Conservation (phyloP, 257 asterid species). For the Nicotiana sylvestris region DNA sequence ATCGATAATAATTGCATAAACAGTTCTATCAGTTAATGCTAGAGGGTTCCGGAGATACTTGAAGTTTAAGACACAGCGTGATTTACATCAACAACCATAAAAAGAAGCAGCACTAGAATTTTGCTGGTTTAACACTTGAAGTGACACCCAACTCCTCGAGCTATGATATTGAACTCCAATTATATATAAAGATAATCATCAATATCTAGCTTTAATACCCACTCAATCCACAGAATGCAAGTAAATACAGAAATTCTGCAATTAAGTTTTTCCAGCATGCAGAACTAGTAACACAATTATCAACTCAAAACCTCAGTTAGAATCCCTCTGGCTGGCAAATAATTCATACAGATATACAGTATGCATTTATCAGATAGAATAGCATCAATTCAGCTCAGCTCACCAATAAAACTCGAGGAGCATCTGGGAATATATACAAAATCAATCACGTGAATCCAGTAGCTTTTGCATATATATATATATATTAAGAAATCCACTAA, state of each 20-base stretch:
- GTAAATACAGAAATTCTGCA: not conserved
- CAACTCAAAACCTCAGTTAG: conserved; percentile 5
- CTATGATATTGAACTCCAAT: not conserved
- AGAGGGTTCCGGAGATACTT: not conserved
- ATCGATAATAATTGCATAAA: not conserved
- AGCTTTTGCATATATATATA: too few species aligned
- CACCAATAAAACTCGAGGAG: not conserved
- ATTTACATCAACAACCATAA: not conserved
- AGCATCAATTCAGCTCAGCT: not conserved
- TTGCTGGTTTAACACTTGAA: not conserved
- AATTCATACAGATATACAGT: not conserved
- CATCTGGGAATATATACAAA: not conserved
- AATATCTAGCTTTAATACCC: not conserved
- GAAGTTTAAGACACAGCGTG: not conserved
- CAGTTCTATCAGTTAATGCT: not conserved
- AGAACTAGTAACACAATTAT: not conserved
- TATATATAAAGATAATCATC: not conserved
- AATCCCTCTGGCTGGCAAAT: not conserved
- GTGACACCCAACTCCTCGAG: not conserved
- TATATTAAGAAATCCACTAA: too few species aligned
- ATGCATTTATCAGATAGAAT: not conserved
- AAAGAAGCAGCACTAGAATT: not conserved
- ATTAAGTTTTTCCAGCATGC: not conserved
- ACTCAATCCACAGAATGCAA: not conserved
- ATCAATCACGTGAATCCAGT: not conserved